Percentiles rank a stretch among this genome's conserved stretches.
Conservation (phyloP, 1,284 basidiomycete genomes). For the Puccinia triticina region DNA sequence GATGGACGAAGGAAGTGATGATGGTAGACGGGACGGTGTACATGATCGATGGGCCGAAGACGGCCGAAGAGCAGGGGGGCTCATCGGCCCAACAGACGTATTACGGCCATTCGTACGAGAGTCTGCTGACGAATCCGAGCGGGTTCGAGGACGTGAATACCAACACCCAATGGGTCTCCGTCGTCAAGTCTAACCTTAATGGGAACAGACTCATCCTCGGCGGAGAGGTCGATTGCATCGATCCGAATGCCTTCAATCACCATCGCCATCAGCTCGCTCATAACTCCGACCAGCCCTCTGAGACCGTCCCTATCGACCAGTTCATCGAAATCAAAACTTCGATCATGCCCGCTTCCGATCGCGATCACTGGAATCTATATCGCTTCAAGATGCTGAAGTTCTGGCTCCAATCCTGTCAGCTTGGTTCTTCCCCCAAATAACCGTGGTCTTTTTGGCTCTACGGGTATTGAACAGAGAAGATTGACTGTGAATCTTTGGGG, state of each 20-base stretch:
- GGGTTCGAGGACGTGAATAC: conserved; percentile 33
- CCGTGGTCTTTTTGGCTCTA: not conserved
- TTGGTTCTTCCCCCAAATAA: too few relatives aligned
- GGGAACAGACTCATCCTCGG: conserved; percentile 31
- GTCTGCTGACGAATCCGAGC: conserved; percentile 12
- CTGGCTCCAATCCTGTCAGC: conserved; percentile 48
- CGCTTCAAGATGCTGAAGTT: conserved; percentile 46
- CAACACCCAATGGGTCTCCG: conserved; percentile 33
- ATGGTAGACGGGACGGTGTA: conserved; percentile 40
- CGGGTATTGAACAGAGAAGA: not conserved
- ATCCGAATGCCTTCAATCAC: not conserved
- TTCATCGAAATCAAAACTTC: conserved; percentile 46
- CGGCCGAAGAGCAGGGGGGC: not conserved
- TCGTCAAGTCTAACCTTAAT: conserved; percentile 50
- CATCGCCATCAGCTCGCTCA: not conserved
- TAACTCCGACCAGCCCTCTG: not conserved
- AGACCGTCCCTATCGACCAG: not conserved
- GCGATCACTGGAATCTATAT: conserved; percentile 12
- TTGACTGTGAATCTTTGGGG: not conserved
- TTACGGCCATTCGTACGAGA: conserved; percentile 44
- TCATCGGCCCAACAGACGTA: conserved; percentile 13
- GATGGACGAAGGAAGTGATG: conserved; percentile 42
- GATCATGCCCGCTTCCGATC: conserved; percentile 1
- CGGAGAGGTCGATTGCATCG: conserved; percentile 46
- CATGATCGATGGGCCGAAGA: conserved; percentile 15